These are phyloP conservation scores for Murraya koenigii DNA, from an alignment of 345 rosid genomes.

Conservation along the genomic window DNA sequence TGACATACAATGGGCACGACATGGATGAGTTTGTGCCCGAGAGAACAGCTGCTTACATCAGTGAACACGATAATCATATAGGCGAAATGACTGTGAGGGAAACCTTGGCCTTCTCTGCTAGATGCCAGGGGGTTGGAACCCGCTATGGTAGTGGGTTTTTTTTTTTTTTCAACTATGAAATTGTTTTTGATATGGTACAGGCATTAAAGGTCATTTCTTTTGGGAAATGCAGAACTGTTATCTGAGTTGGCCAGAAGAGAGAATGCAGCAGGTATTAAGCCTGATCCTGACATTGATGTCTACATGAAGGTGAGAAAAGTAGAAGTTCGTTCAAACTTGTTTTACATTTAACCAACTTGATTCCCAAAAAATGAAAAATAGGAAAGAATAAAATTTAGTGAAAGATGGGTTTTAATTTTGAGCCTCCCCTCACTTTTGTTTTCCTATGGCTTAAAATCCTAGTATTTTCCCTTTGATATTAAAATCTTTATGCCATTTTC, in stretches of 20 bases:
- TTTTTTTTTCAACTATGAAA: too few relatives aligned
- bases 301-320: slow-evolving; percentile 55
- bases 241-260: slow-evolving; percentile 47
- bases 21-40: slow-evolving; percentile 47
- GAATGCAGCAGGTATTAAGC: slow-evolving; percentile 65
- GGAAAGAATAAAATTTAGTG: too few relatives aligned
- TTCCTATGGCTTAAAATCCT: background rate
- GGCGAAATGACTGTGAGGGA: slow-evolving; percentile 81
- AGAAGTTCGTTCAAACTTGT: background rate
- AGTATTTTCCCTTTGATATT: background rate
- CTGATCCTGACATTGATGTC: slow-evolving; percentile 73
- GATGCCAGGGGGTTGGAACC: slow-evolving; percentile 68
- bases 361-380: too few relatives aligned
- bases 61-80: slow-evolving; percentile 72
- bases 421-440: background rate
- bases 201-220: background rate
- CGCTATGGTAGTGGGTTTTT: slow-evolving; percentile 14
- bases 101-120: slow-evolving; percentile 74
- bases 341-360: background rate
- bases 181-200: too few relatives aligned
- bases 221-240: background rate
- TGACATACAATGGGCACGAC: slow-evolving; percentile 60
- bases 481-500: background rate
- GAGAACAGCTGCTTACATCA: slow-evolving; percentile 41
- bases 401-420: too few relatives aligned